Evolutionary conservation across 345 rosid genomes (phyloP).

Genomic region (Alliaria petiolata): DNA sequence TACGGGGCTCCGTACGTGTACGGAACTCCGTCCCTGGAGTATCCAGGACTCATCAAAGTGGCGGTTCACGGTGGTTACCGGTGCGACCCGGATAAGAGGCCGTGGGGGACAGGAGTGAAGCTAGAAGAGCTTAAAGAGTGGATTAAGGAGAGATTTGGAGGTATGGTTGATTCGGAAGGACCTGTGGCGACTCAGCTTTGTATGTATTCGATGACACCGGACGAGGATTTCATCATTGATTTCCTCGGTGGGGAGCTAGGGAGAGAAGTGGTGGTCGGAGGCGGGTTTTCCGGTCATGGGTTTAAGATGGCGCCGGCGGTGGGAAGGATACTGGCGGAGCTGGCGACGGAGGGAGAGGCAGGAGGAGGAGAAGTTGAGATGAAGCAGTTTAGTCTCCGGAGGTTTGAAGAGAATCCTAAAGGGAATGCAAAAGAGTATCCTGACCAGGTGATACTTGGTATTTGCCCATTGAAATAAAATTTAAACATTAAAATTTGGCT

Average conservation of each 20-base stretch:
- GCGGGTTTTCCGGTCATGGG: conserved; percentile 93
- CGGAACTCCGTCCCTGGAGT: conserved; percentile 86
- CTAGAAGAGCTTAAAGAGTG: conserved; percentile 53
- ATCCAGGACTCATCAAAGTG: conserved; percentile 70
- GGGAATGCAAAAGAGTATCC: conserved; percentile 56
- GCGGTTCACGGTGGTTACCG: conserved; percentile 57
- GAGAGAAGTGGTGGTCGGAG: conserved; percentile 61
- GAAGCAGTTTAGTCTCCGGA: conserved; percentile 46
- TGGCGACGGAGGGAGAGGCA: conserved; percentile 47
- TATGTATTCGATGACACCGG: conserved; percentile 79
- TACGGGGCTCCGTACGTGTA: conserved; percentile 55
- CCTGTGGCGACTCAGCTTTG: conserved; percentile 70
- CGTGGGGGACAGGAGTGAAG: conserved; percentile 58
- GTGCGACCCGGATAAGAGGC: conserved; percentile 81
- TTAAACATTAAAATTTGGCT: conserved; percentile 3
- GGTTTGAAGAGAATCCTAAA: conserved; percentile 55
- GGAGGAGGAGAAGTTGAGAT: conserved; percentile 56
- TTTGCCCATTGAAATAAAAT: background rate
- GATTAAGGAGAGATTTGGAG: conserved; percentile 54
- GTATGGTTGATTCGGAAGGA: conserved; percentile 48
- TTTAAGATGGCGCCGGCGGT: conserved; percentile 83
- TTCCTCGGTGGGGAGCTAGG: conserved; percentile 78
- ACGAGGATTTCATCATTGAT: conserved; percentile 81
- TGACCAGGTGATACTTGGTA: conserved; percentile 43
- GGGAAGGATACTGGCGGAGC: conserved; percentile 69